These are phyloP conservation scores for Solanum paucissectum DNA, from an alignment of 257 asterid species.

Conservation along the genomic window DNA sequence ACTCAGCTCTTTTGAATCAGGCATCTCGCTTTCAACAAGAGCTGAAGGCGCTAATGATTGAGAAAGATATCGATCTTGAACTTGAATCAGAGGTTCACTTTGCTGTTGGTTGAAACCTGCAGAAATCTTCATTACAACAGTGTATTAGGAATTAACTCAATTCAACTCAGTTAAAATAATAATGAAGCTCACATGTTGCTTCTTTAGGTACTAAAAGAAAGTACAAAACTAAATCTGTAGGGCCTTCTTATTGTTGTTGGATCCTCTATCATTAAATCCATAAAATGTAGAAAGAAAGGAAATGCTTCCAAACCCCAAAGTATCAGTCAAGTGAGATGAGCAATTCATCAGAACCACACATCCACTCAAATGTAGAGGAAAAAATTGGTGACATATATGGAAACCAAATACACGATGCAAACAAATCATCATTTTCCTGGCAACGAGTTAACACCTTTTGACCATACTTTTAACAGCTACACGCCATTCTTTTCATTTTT, in stretches of 20 bases:
- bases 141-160: constrained; percentile 11
- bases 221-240: background rate
- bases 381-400: background rate
- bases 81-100: constrained; percentile 23
- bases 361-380: background rate
- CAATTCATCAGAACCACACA: background rate
- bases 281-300: background rate
- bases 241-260: background rate
- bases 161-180: background rate
- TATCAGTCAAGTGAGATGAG: background rate
- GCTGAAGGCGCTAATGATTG: constrained; percentile 34
- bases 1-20: constrained; percentile 7
- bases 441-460: background rate
- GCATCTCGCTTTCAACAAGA: constrained; percentile 19
- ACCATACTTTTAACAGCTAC: background rate
- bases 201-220: background rate
- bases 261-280: background rate
- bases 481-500: background rate
- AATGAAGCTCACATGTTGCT: background rate
- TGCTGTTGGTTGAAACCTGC: constrained; percentile 38
- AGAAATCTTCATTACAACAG: constrained; percentile 31
- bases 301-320: background rate
- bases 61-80: constrained; percentile 39
- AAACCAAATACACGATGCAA: background rate
- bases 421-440: background rate